Evolutionary conservation across 768 basidiomycete species (phyloP).

Genomic region (Leccinum longicurvipes): DNA sequence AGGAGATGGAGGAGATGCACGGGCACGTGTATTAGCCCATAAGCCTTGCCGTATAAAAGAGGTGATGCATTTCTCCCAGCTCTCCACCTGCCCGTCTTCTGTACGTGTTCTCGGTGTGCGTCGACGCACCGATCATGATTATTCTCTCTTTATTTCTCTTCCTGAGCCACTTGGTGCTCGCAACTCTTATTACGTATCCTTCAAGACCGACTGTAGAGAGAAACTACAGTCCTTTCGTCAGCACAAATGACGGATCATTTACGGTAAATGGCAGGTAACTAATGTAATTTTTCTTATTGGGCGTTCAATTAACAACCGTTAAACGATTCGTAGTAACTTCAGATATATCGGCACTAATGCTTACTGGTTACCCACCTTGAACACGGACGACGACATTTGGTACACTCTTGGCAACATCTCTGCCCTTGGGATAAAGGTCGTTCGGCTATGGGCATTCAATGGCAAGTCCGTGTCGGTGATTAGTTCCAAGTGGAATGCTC

Average conservation of each 20-base stretch:
- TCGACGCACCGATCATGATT: constrained; percentile 34
- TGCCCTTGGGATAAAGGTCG: constrained; percentile 51
- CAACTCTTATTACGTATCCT: constrained; percentile 29
- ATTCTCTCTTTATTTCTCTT: constrained; percentile 30
- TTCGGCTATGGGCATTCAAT: constrained; percentile 73
- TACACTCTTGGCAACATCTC: constrained; percentile 56
- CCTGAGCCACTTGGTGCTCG: constrained; percentile 29
- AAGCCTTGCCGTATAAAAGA: constrained; percentile 17
- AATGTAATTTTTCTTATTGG: background rate
- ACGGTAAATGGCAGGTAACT: constrained; percentile 51
- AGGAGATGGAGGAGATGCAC: background rate
- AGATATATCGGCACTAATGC: constrained; percentile 55
- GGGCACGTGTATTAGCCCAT: constrained; percentile 14
- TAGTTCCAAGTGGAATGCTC: background rate
- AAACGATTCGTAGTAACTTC: constrained; percentile 33
- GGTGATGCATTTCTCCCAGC: background rate
- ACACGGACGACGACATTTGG: constrained; percentile 53
- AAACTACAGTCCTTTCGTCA: constrained; percentile 41
- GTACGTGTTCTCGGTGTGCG: constrained; percentile 1
- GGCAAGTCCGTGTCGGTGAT: constrained; percentile 37
- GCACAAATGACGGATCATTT: constrained; percentile 44
- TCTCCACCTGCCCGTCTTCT: background rate
- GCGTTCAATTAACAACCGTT: constrained; percentile 19
- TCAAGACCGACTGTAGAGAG: constrained; percentile 33
- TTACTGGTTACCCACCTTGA: constrained; percentile 62